Evolutionary conservation across 768 basidiomycete genomes (phyloP).

Genomic region (Crucibulum laeve): DNA sequence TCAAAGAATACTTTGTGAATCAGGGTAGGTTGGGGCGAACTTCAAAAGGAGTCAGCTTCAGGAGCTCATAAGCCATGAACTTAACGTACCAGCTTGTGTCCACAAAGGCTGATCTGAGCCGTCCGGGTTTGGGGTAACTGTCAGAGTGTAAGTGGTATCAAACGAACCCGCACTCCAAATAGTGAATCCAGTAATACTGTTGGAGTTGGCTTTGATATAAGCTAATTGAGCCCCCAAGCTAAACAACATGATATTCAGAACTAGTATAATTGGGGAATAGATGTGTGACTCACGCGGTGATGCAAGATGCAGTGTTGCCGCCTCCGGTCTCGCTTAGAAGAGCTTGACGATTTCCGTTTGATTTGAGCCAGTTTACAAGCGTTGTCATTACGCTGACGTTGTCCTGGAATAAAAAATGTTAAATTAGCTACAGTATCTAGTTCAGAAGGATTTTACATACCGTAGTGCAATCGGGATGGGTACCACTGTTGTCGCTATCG

Average conservation of each 20-base stretch:
- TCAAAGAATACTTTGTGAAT: too few relatives aligned
- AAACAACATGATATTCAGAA: not conserved
- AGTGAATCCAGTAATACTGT: slow-evolving; percentile 44
- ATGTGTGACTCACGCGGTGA: slow-evolving; percentile 25
- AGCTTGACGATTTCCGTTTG: slow-evolving; percentile 29
- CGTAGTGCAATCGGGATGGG: slow-evolving; percentile 26
- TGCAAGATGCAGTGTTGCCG: slow-evolving; percentile 44
- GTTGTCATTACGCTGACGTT: slow-evolving; percentile 39
- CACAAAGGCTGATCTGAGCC: slow-evolving; percentile 44
- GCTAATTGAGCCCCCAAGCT: slow-evolving; percentile 39
- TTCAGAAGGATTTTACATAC: slow-evolving; percentile 8
- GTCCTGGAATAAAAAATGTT: slow-evolving; percentile 19
- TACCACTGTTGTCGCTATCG: slow-evolving; percentile 47
- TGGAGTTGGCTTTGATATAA: slow-evolving; percentile 38
- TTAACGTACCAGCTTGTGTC: slow-evolving; percentile 34
- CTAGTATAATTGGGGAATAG: not conserved
- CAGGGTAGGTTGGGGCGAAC: too few relatives aligned
- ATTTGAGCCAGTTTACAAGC: slow-evolving; percentile 34
- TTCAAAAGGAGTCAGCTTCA: too few relatives aligned
- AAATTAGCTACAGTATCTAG: not conserved
- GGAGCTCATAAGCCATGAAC: too few relatives aligned
- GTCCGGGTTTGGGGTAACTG: slow-evolving; percentile 41
- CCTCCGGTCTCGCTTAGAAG: slow-evolving; percentile 49
- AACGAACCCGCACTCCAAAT: slow-evolving; percentile 53
- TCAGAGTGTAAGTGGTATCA: slow-evolving; percentile 44